phyloP scores from a whole-genome alignment of 2,329 filamentous ascomycete species.

The Acrodontium crateriforme region DNA sequence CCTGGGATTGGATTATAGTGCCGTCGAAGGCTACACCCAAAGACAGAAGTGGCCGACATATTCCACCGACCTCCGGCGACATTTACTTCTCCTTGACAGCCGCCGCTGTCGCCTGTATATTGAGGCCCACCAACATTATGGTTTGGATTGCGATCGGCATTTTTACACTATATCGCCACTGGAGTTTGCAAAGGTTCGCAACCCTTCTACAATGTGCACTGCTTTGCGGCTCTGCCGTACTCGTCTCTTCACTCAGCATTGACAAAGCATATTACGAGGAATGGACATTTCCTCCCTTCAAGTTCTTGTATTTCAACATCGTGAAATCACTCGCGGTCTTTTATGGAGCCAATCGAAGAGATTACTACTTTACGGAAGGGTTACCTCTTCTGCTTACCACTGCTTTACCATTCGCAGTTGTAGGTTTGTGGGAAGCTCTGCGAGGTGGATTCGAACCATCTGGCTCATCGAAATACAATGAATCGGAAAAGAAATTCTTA shows the following conservation, averaged over 20 bases:
- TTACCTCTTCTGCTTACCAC: conserved; percentile 77
- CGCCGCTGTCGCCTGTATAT: conserved; percentile 67
- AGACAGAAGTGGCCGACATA: no score
- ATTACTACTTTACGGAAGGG: conserved; percentile 88
- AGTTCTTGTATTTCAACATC: conserved; percentile 84
- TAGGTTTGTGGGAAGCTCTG: conserved; percentile 45
- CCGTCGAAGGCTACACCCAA: neutral
- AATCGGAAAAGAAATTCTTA: conserved; percentile 25
- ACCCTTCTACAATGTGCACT: conserved; percentile 6
- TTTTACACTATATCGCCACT: conserved; percentile 35
- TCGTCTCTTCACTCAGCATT: conserved; percentile 49
- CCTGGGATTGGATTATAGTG: conserved; percentile 48
- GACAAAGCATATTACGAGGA: conserved; percentile 70
- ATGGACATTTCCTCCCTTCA: conserved; percentile 80
- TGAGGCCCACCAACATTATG: conserved; percentile 79
- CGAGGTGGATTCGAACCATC: conserved; percentile 1
- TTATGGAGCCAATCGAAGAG: conserved; percentile 79
- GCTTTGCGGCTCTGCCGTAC: conserved; percentile 36
- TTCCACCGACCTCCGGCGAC: conserved; percentile 4
- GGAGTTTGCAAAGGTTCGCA: conserved; percentile 15
- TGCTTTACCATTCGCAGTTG: conserved; percentile 59
- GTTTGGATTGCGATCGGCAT: conserved; percentile 63
- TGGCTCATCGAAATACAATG: conserved; percentile 13
- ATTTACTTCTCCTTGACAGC: conserved; percentile 48
- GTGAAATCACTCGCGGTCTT: conserved; percentile 78